phyloP scores from a whole-genome alignment of 1,284 basidiomycete species.

The Puccinia horiana region DNA sequence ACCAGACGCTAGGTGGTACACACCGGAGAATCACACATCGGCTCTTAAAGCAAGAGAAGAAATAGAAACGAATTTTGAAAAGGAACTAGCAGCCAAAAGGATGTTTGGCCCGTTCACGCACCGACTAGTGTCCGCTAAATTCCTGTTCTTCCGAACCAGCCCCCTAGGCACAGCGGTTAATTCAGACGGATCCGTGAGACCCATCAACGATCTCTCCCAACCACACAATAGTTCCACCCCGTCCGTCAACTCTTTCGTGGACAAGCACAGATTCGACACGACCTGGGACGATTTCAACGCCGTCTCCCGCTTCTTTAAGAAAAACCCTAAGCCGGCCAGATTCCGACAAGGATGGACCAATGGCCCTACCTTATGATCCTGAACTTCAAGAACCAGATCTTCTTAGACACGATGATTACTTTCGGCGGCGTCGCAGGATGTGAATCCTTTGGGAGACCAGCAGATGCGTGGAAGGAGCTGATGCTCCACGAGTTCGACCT shows the following conservation, averaged over 20 bases:
- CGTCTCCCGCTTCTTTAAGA: not conserved
- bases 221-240: not conserved
- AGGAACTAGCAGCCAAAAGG: not conserved
- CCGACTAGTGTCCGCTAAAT: not conserved
- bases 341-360: not conserved
- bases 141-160: constrained; percentile 7
- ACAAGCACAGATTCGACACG: not conserved
- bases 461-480: constrained; percentile 2
- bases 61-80: not conserved
- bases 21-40: not conserved
- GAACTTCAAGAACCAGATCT: not conserved
- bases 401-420: not conserved
- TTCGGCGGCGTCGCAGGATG: constrained; percentile 1
- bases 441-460: not conserved
- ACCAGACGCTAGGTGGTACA: not conserved
- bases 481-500: not conserved
- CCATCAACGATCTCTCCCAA: constrained; percentile 4
- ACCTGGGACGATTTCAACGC: constrained; percentile 14
- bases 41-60: not conserved
- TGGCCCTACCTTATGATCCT: not conserved
- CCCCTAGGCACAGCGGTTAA: constrained; percentile 3
- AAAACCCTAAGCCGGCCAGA: not conserved
- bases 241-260: constrained; percentile 16
- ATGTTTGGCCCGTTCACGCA: constrained; percentile 23
- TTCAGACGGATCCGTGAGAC: not conserved